Base-by-base conservation (phyloP, 2,329 filamentous ascomycete species). In the Lasiodiplodia sp. region DNA sequence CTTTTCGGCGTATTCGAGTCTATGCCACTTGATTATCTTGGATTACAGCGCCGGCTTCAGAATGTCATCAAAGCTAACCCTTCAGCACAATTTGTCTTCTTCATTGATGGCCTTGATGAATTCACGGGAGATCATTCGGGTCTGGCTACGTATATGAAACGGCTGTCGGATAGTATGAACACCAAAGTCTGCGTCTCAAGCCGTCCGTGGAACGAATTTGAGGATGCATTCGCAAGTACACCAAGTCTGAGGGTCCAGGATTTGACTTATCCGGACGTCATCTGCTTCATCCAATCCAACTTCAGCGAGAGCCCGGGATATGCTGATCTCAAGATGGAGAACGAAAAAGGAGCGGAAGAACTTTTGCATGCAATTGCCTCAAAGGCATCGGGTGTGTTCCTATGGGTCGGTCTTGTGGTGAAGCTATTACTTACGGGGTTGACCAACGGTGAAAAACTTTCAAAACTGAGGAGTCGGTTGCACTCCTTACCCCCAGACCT, bases 391-490 rank as follows among this genome's bases (percentile, higher is more conserved):
- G 73, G 72, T 1, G 70, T 73, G 0, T 75, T 75, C 53, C 63
- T 74, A 0, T 74, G 72, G 72, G 72, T 73, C 14, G 21, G 58
- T 31, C 64, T 74, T 1, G 72, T 73, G 0, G 71, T 71, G 0
- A 18, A 55, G n/a, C 71, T 69, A 6, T 53, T 74, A 2, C 56
- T 70, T 2, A 62, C 58, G 10, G 71, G 70, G 1, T 51, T 74
- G 2, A 47, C 23, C 2, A 64, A 73, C 34, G 68, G 55, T 2
- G 71, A 74, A 49, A 69, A 25, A 1, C 34, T 72, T 1, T 44
- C 40, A 3, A 66, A 70, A 21, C 34, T 73, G 6, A 57, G 63
- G 40, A 14, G 28, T 2, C 62, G 68, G 5, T 52, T 74, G 0
- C 38, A 69, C 10, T n/a, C 21, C 0, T 51, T 75, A 0, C 72